A percentile compares a stretch with the other conserved stretches of the same genome.
These are phyloP conservation scores for Schwanniomyces polymorphus DNA, from an alignment of 805 yeast genomes.

Conservation along the genomic window DNA sequence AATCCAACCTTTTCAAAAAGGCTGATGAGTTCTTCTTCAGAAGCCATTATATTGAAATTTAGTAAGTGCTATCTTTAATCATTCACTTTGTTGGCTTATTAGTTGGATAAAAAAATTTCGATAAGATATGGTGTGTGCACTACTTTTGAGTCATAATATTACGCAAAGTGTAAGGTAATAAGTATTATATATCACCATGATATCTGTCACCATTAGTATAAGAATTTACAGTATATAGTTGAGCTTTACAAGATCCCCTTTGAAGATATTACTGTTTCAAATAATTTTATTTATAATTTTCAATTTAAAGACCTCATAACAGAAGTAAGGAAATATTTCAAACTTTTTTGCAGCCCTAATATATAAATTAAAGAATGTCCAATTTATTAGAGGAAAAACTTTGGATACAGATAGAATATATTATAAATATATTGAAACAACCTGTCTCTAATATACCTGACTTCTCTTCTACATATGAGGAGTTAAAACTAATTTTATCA, in stretches of 20 bases:
- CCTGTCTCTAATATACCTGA: neutral
- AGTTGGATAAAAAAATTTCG: neutral
- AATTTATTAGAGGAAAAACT: neutral
- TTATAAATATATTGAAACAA: neutral
- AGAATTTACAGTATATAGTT: neutral
- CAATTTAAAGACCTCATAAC: neutral
- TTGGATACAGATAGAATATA: neutral
- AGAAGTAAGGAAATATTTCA: neutral
- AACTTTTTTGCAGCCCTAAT: neutral
- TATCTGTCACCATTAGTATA: neutral
- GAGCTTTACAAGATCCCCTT: neutral
- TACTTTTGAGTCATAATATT: neutral
- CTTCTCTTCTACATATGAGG: neutral
- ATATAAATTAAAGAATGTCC: neutral
- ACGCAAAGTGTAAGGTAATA: neutral
- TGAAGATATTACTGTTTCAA: neutral
- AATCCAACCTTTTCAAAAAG: slow-evolving; percentile 57
- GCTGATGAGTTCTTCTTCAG: slow-evolving; percentile 29
- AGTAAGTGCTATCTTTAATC: neutral
- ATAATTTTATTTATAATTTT: neutral
- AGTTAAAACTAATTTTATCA: neutral
- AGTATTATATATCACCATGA: neutral
- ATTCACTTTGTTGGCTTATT: neutral
- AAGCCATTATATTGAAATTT: slow-evolving; percentile 7
- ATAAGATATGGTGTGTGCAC: neutral